These are phyloP conservation scores for Ambrosia trifida DNA, from an alignment of 129 eudicot genomes.

Conservation along the genomic window DNA sequence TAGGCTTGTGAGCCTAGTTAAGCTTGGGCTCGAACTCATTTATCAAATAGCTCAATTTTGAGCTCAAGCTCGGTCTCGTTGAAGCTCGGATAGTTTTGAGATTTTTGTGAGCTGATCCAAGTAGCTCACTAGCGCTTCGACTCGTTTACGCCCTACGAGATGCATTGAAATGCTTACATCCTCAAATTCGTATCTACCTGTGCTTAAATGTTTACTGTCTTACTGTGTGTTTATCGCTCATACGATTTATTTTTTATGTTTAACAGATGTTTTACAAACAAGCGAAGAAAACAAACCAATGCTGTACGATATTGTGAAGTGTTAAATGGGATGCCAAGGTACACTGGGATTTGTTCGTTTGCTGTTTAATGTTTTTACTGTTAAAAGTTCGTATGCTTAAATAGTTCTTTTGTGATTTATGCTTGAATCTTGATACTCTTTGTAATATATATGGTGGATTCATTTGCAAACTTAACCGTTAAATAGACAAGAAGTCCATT, in stretches of 20 bases:
- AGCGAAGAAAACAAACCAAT: constrained; percentile 93
- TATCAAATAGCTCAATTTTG: too few relatives aligned
- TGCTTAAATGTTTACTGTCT: not conserved
- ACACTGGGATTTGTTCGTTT: constrained; percentile 14
- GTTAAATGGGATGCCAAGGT: constrained; percentile 18
- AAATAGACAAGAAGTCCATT: not conserved
- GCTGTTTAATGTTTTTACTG: constrained; percentile 17
- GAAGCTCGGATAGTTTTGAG: too few relatives aligned
- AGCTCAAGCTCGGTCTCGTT: too few relatives aligned
- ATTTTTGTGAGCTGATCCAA: too few relatives aligned
- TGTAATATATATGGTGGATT: constrained; percentile 23
- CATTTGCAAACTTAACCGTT: not conserved
- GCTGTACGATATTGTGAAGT: constrained; percentile 77
- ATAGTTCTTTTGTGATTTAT: constrained; percentile 16
- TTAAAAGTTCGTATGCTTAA: not conserved
- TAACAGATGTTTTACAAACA: constrained; percentile 98
- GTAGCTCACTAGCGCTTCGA: too few relatives aligned
- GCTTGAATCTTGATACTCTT: constrained; percentile 27
- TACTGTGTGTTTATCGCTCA: not conserved
- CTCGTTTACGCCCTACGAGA: too few relatives aligned
- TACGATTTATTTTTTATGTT: constrained; percentile 9
- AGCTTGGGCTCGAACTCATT: too few relatives aligned
- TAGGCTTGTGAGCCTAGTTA: too few relatives aligned
- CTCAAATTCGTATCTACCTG: not conserved
- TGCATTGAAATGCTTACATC: not conserved